These are phyloP conservation scores for Castanopsis chinensis DNA, from an alignment of 306 rosid genomes.

Conservation along the genomic window DNA sequence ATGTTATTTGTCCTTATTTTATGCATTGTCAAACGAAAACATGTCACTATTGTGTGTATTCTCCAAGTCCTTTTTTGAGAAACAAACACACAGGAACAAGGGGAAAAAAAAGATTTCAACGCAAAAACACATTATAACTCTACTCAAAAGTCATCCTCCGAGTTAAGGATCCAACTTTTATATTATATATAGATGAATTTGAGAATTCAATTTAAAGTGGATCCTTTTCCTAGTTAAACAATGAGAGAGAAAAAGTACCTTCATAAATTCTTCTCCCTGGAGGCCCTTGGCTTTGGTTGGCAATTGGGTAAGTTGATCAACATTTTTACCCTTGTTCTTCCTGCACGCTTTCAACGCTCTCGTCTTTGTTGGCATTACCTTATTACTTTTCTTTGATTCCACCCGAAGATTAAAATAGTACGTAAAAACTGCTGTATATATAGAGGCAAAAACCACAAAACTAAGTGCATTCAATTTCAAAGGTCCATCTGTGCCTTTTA, in stretches of 20 bases:
- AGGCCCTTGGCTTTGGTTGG: not conserved
- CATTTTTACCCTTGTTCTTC: not conserved
- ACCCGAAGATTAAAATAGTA: slow-evolving; percentile 7
- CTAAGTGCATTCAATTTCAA: slow-evolving; percentile 8
- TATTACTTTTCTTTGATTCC: not conserved
- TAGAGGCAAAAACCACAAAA: slow-evolving; percentile 20
- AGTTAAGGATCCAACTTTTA: no score
- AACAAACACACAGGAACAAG: no score
- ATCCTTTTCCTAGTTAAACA: no score
- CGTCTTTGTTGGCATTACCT: not conserved
- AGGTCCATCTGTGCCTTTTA: not conserved
- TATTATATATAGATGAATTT: no score
- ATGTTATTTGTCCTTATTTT: no score
- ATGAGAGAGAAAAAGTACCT: slow-evolving; percentile 19
- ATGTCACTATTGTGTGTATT: no score
- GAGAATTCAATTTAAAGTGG: no score
- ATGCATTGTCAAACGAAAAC: no score
- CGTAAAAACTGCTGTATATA: not conserved
- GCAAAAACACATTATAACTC: no score
- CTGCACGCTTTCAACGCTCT: not conserved
- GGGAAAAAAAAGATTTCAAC: rapidly evolving
- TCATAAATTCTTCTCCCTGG: slow-evolving; percentile 7
- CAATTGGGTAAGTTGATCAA: slow-evolving; percentile 7
- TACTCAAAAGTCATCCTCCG: not conserved
- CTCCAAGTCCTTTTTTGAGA: no score